Conservation (phyloP, 768 basidiomycete genomes). For the Pleurotus citrinopileatus region DNA sequence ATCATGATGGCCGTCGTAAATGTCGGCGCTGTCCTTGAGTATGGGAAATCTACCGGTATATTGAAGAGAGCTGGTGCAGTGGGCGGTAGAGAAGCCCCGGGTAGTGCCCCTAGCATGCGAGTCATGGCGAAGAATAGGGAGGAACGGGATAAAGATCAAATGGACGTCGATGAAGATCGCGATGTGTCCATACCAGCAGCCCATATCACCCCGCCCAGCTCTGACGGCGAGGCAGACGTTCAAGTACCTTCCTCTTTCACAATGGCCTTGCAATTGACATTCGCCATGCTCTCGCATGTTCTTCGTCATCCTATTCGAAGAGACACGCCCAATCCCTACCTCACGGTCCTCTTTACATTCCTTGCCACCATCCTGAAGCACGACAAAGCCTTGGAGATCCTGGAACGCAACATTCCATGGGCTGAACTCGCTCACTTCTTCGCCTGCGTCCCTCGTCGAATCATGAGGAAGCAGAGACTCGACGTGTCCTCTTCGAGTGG, state of each 20-base stretch:
- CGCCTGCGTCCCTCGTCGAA: slow-evolving; percentile 50
- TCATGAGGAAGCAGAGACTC: slow-evolving; percentile 22
- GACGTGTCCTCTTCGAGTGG: slow-evolving; percentile 14
- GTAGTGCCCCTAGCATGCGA: slow-evolving; percentile 27
- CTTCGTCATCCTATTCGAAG: slow-evolving; percentile 61
- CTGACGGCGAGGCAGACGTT: slow-evolving; percentile 25
- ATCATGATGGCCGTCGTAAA: slow-evolving; percentile 94
- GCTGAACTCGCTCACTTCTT: slow-evolving; percentile 64
- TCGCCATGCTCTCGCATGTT: slow-evolving; percentile 70
- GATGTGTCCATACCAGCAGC: slow-evolving; percentile 2
- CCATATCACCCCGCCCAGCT: slow-evolving; percentile 27
- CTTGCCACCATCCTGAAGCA: slow-evolving; percentile 74
- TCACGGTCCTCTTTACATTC: slow-evolving; percentile 86
- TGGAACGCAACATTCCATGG: slow-evolving; percentile 89
- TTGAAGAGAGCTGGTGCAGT: slow-evolving; percentile 62
- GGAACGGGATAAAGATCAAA: slow-evolving; percentile 46
- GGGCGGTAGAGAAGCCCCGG: slow-evolving; percentile 35
- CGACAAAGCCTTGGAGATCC: slow-evolving; percentile 49
- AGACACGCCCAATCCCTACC: slow-evolving; percentile 77
- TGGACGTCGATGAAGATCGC: slow-evolving; percentile 55
- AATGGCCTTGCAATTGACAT: slow-evolving; percentile 76
- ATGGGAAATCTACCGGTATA: slow-evolving; percentile 72
- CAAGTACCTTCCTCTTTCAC: slow-evolving; percentile 68
- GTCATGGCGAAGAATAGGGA: slow-evolving; percentile 49
- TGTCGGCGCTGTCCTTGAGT: slow-evolving; percentile 80